Evolutionary conservation across 176 grass and related monocot genomes (phyloP).

Genomic region (Tillandsia fasciculata): DNA sequence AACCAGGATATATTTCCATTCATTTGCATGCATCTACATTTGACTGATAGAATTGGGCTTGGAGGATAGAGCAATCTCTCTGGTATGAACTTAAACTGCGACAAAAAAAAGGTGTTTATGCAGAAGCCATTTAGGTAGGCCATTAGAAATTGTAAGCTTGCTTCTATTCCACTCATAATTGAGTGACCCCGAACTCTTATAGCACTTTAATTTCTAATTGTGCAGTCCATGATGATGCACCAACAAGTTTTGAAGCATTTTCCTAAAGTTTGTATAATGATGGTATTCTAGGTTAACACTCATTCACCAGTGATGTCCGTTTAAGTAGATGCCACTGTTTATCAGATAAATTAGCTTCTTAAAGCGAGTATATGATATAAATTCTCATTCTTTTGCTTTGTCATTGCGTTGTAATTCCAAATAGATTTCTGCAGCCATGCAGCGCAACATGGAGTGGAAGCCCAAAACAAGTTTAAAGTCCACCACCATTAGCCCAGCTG

Average conservation of each 20-base stretch:
- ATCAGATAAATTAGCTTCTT: background rate
- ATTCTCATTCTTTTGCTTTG: background rate
- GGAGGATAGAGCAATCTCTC: too few relatives aligned
- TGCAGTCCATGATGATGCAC: background rate
- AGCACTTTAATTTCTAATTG: background rate
- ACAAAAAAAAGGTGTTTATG: too few relatives aligned
- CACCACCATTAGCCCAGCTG: constrained; percentile 9
- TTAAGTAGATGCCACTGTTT: background rate
- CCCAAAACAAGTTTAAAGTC: constrained; percentile 52
- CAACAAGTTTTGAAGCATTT: too few relatives aligned
- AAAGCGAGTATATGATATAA: background rate
- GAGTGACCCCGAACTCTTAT: background rate
- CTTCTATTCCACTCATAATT: background rate
- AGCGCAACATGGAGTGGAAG: constrained; percentile 59
- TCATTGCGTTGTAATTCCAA: background rate
- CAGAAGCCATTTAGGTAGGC: too few relatives aligned
- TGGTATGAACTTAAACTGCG: too few relatives aligned
- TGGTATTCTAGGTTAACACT: too few relatives aligned
- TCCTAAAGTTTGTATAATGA: too few relatives aligned
- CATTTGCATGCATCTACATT: too few relatives aligned
- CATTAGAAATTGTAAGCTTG: background rate
- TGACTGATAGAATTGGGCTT: too few relatives aligned
- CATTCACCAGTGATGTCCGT: too few relatives aligned
- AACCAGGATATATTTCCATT: too few relatives aligned
- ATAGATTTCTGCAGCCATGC: constrained; percentile 30